Evolutionary conservation across 1,284 basidiomycete species (phyloP), one percentile per base, ranked within the genome.

Genomic region (Salmacisia buchloeana): DNA sequence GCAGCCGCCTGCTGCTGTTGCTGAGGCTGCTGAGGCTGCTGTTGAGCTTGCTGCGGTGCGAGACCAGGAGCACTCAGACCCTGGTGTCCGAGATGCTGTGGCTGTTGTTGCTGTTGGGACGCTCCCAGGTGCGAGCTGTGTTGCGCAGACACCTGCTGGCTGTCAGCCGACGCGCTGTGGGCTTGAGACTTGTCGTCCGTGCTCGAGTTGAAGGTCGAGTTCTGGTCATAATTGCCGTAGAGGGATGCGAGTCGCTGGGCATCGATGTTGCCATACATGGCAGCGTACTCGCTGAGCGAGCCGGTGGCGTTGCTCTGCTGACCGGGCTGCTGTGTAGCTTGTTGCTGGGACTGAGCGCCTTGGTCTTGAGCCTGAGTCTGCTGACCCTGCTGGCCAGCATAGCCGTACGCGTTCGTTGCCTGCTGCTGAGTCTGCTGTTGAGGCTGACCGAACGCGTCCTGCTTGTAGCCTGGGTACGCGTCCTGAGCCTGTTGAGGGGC

Each of bases 211-310:
- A 27, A 35, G 45, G 39, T 43, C 54, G 69, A 64, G 36, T 64
- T 63, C 63, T 75, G 71, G 66, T 75, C 73, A 68, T 75, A 75
- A 35, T 66, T 64, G 57, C 73, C 71, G 64, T 76, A 76, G 64
- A 75, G 72, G 61, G 69, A 65, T 35, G 73, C 68, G 23, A 74
- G 72, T n/a, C 75, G 67, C 61, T 76, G 73, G 12, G 71, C 63
- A 64, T 75, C 74, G 46, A 72, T 64, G 49, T 73, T 70, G 39
- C 70, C 75, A 65, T 77, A 78, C 69, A 72, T 69, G 27, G 58
- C 61, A 15, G 61, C 49, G 61, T 66, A 66, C 61, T 66, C 64
- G 25, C 56, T 62, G 10, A 58, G 34, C 9, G 36, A 58, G 34
- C 36, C 49, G 18, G 49, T 33, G 33, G 41, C 41, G 33, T 23